Evolutionary conservation across 768 basidiomycete species (phyloP).

Genomic region (Sporobolomyces phaffii): DNA sequence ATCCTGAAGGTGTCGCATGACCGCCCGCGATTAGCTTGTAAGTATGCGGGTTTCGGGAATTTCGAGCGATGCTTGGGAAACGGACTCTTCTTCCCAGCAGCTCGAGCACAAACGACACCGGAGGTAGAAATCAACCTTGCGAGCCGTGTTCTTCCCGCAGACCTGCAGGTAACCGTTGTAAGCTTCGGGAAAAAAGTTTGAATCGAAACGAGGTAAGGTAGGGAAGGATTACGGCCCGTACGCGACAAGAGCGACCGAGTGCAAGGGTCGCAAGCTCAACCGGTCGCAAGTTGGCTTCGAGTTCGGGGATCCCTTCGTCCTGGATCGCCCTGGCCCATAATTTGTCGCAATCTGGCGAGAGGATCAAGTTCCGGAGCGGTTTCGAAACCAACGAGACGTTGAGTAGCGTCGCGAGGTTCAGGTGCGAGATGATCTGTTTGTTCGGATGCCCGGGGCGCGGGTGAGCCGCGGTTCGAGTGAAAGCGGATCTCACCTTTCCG

Average conservation of each 20-base stretch:
- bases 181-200: no score
- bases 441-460: no score
- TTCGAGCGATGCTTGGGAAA: neutral
- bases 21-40: neutral
- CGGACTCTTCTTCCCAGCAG: conserved; percentile 26
- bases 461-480: no score
- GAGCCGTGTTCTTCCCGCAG: conserved; percentile 3
- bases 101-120: conserved; percentile 3
- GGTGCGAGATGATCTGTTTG: conserved; percentile 3
- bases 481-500: no score
- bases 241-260: conserved; percentile 6
- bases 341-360: neutral
- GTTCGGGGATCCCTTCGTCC: conserved; percentile 3
- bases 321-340: conserved; percentile 4
- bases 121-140: conserved; percentile 16
- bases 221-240: no score
- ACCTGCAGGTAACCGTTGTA: neutral
- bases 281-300: conserved; percentile 10
- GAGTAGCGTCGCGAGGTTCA: conserved; percentile 7
- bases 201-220: no score
- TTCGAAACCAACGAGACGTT: conserved; percentile 6
- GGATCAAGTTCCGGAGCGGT: neutral
- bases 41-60: no score
- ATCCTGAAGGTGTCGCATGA: neutral
- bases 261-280: conserved; percentile 7